Base-by-base conservation (phyloP, 768 basidiomycete species). In the Auriscalpium orientale region DNA sequence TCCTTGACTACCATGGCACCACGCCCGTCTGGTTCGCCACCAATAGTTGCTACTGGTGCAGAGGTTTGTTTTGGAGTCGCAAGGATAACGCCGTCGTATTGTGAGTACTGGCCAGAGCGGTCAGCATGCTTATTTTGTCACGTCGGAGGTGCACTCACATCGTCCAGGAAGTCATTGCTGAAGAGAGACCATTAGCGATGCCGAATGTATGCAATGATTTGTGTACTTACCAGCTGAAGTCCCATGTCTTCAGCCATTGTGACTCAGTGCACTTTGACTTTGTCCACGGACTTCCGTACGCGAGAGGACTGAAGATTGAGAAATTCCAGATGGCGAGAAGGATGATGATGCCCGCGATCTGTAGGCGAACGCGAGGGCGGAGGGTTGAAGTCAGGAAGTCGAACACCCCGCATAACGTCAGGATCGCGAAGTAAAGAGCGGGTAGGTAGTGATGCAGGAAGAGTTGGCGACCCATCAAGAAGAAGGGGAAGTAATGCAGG, bases 391-490 rank as follows among this genome's bases (percentile, higher is more conserved):
- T 97, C 38, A 84, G 70, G 48, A 94, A 79, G 70, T 99, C 97
- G 64, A 98, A 98, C 2, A 87, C 77, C 3, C 76, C 76, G 53
- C 87, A 87, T 28, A 79, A 78, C 21, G 92, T 75, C 12, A 99
- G 80, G 62, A 92, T 83, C n/a, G 88, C 84, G 62, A 90, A 95
- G 67, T 93, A 95, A n/a, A 99, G 76, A 0, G 95, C 93, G 0
- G 95, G 97, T 73, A 98, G 88, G 69, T 98, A 98, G 73, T 98
- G 97, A 67, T 98, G 95, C 21, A 99, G 72, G 81, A 99, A 99
- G 47, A 98, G 85, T 66, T 99, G 97, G 20, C 97, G 92, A 45
- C 80, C 75, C 95, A 98, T 98, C 62, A 98, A 76, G 82, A 85
- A 98, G 82, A 99, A 99, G 13, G 97, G 97, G 67, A 91, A 78